These are phyloP conservation scores for Sphagnurus paluster DNA, from an alignment of 1,284 basidiomycete genomes.

Conservation along the genomic window DNA sequence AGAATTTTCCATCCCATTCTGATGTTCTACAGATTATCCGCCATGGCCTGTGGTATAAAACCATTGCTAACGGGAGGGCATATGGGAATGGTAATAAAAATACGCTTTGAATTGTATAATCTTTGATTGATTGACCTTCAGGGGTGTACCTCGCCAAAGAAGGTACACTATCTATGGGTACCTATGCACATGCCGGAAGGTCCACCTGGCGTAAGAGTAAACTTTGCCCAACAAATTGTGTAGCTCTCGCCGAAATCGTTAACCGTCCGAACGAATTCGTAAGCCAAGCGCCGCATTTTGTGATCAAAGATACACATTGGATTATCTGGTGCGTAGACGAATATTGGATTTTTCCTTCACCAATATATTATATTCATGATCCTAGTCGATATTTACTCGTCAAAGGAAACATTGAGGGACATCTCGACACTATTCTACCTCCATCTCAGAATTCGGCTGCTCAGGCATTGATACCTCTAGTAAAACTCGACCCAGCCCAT, in stretches of 20 bases:
- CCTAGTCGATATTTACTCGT: conserved; percentile 63
- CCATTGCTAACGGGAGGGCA: conserved; percentile 49
- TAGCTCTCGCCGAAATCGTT: conserved; percentile 62
- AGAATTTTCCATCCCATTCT: background rate
- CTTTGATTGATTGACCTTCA: conserved; percentile 20
- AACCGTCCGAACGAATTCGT: conserved; percentile 54
- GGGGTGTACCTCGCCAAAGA: conserved; percentile 68
- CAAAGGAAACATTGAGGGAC: conserved; percentile 27
- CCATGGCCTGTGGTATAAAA: conserved; percentile 62
- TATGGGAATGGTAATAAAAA: conserved; percentile 52
- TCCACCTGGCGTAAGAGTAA: conserved; percentile 49
- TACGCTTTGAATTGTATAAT: background rate
- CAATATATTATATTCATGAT: conserved; percentile 3
- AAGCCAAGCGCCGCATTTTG: conserved; percentile 49
- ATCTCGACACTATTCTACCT: background rate
- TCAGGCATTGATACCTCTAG: conserved; percentile 34
- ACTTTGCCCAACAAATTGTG: conserved; percentile 42
- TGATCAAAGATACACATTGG: conserved; percentile 61
- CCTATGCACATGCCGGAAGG: conserved; percentile 37
- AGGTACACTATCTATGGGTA: conserved; percentile 43
- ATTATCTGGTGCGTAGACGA: conserved; percentile 66
- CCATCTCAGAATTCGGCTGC: conserved; percentile 2
- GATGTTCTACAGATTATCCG: conserved; percentile 51
- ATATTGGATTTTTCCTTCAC: conserved; percentile 4
- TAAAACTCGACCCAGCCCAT: conserved; percentile 41